Conservation (phyloP, 139 green algal species). For the Asterochloris sp. region DNA sequence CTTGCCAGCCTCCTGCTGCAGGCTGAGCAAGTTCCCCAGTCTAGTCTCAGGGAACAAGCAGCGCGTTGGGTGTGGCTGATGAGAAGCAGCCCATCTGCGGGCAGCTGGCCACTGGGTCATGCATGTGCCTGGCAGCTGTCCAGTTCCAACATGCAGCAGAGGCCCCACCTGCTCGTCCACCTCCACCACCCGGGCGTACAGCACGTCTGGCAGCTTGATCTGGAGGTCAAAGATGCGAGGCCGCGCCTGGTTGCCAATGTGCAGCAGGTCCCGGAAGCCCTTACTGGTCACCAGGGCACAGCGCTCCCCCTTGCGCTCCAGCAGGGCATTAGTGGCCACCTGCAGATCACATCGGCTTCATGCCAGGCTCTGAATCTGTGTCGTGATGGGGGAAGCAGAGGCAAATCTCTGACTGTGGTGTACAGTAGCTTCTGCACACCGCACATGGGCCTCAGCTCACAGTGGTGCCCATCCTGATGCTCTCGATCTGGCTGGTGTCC, state of each 20-base stretch:
- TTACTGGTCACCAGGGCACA: conserved; percentile 73
- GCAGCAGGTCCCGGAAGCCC: conserved; percentile 91
- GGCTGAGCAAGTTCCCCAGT: conserved; percentile 56
- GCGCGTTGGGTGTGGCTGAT: conserved; percentile 2
- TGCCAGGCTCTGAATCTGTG: too few species aligned
- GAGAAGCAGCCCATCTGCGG: too few species aligned
- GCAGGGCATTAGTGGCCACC: conserved; percentile 93
- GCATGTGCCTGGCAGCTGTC: too few species aligned
- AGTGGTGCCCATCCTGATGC: conserved; percentile 93
- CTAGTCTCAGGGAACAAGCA: conserved; percentile 89
- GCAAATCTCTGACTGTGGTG: not conserved
- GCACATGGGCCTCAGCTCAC: conserved; percentile 19
- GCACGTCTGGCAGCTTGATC: conserved; percentile 55
- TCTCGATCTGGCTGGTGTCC: conserved; percentile 76
- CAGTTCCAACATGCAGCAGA: too few species aligned
- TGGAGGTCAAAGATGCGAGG: conserved; percentile 92
- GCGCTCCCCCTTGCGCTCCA: conserved; percentile 86
- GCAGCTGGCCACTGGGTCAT: too few species aligned
- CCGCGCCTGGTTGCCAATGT: conserved; percentile 92
- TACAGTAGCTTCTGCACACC: not conserved
- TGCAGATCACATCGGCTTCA: conserved; percentile 24
- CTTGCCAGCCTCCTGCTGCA: conserved; percentile 80
- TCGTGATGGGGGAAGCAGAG: too few species aligned
- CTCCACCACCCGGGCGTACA: conserved; percentile 83
- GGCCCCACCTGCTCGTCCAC: conserved; percentile 73